Conservation (phyloP, 805 yeast genomes). For the Wickerhamomyces hampshirensis region DNA sequence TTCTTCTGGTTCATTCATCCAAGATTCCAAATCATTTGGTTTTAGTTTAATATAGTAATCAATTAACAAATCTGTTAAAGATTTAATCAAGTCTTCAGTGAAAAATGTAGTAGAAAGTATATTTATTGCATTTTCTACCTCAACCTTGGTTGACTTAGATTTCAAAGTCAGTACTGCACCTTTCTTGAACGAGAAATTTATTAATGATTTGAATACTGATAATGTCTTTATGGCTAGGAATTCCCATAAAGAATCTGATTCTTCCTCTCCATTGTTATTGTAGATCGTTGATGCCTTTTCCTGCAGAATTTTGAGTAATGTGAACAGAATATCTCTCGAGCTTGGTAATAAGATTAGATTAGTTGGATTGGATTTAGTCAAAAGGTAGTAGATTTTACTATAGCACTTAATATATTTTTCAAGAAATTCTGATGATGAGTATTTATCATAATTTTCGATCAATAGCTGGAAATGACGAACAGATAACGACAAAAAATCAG, state of each 20-base stretch:
- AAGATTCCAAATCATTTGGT: conserved; percentile 72
- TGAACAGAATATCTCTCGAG: conserved; percentile 54
- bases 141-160: conserved; percentile 60
- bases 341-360: conserved; percentile 66
- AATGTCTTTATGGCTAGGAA: conserved; percentile 63
- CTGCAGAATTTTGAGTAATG: conserved; percentile 56
- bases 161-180: conserved; percentile 61
- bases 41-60: conserved; percentile 69
- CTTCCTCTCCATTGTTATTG: conserved; percentile 43
- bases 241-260: conserved; percentile 66
- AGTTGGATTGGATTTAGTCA: conserved; percentile 59
- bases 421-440: conserved; percentile 35
- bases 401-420: conserved; percentile 71
- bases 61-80: conserved; percentile 62
- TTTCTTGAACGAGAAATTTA: conserved; percentile 56
- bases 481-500: conserved; percentile 54
- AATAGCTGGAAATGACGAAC: conserved; percentile 57
- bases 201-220: conserved; percentile 56
- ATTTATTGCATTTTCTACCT: conserved; percentile 52
- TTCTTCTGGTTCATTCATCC: conserved; percentile 88
- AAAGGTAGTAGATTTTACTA: conserved; percentile 63
- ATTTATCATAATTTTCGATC: conserved; percentile 47
- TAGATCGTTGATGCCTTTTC: conserved; percentile 63
- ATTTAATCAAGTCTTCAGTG: conserved; percentile 48
- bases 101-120: conserved; percentile 52